These are phyloP conservation scores for Cyberlindnera lachancei DNA, from an alignment of 805 yeast species.

Conservation along the genomic window DNA sequence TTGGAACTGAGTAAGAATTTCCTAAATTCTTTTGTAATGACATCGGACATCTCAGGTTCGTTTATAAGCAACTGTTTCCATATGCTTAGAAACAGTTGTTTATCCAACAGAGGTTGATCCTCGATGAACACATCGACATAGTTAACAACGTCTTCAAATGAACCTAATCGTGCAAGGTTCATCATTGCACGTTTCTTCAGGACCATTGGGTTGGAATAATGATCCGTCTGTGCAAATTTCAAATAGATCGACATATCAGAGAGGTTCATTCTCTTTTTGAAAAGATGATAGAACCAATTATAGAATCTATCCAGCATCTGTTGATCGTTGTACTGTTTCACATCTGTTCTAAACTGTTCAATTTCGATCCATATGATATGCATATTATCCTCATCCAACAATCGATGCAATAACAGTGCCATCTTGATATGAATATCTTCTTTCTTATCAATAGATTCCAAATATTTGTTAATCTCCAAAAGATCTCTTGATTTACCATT, in stretches of 20 bases:
- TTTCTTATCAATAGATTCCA: conserved; percentile 1
- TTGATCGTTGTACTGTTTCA: background rate
- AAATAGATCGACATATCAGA: conserved; percentile 7
- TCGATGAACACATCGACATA: background rate
- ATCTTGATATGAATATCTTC: conserved; percentile 5
- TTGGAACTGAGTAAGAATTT: background rate
- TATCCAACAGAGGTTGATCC: background rate
- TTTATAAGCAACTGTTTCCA: conserved; percentile 4
- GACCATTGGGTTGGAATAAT: conserved; percentile 1
- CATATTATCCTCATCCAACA: too few relatives aligned
- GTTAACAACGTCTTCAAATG: background rate
- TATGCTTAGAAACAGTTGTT: conserved; percentile 3
- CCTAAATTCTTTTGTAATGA: conserved; percentile 1
- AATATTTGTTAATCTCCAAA: conserved; percentile 2
- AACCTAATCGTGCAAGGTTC: conserved; percentile 2
- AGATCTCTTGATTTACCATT: conserved; percentile 9
- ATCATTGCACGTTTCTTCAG: conserved; percentile 4
- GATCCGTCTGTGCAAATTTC: conserved; percentile 7
- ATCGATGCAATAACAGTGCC: conserved; percentile 4
- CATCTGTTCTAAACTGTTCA: conserved; percentile 2
- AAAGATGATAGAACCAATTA: conserved; percentile 5
- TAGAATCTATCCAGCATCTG: conserved; percentile 8
- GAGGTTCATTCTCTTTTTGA: conserved; percentile 6
- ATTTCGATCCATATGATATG: conserved; percentile 4
- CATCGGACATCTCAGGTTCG: conserved; percentile 1